These are phyloP conservation scores for Saccharomycopsis sp. DNA, from an alignment of 805 yeast genomes.

Conservation along the genomic window DNA sequence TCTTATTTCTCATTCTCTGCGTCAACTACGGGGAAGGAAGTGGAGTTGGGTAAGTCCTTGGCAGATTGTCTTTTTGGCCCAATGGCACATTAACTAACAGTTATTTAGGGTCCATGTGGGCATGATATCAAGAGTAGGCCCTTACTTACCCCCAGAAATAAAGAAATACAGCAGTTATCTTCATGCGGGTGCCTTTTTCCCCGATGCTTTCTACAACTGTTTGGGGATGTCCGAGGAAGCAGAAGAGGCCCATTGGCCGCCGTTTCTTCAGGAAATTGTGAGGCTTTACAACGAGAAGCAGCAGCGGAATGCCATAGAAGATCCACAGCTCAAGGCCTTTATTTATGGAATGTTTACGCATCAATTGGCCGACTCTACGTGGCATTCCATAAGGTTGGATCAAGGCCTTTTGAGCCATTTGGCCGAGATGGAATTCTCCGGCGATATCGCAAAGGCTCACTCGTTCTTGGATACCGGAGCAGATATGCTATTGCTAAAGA, in stretches of 20 bases:
- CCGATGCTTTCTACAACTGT: constrained; percentile 63
- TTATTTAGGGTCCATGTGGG: constrained; percentile 30
- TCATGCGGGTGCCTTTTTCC: constrained; percentile 61
- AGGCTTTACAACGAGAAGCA: constrained; percentile 32
- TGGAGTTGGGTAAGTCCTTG: not conserved
- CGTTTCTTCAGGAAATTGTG: constrained; percentile 44
- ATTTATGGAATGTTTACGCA: constrained; percentile 53
- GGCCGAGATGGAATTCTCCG: constrained; percentile 48
- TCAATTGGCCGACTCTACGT: constrained; percentile 56
- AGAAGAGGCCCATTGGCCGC: constrained; percentile 68
- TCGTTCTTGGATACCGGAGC: constrained; percentile 55
- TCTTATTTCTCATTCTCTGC: not conserved
- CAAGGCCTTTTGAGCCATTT: constrained; percentile 47
- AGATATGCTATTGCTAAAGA: constrained; percentile 45
- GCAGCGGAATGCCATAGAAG: constrained; percentile 20
- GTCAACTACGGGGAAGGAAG: not conserved
- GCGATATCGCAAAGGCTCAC: constrained; percentile 45
- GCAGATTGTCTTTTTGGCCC: not conserved
- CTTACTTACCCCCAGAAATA: constrained; percentile 31
- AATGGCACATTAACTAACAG: not conserved
- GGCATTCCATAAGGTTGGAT: constrained; percentile 55
- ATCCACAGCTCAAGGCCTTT: constrained; percentile 42
- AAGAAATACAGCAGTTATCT: constrained; percentile 28
- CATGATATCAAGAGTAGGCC: constrained; percentile 29
- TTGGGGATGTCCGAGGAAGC: constrained; percentile 44